Evolutionary conservation across 345 rosid species (phyloP), one percentile per base, ranked within the genome.

Genomic region (Salix udensis): DNA sequence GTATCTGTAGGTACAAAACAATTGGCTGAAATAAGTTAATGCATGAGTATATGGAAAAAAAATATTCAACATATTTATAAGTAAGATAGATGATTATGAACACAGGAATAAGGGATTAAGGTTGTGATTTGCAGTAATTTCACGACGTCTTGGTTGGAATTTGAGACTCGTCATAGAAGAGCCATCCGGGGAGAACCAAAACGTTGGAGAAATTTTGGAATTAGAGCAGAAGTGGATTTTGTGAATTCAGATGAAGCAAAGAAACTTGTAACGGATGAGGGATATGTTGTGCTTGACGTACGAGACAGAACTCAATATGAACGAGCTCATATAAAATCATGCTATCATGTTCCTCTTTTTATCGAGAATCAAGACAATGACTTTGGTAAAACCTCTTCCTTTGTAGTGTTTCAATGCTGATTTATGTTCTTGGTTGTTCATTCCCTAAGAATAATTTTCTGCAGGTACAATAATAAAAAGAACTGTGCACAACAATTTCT

Each of bases 171-270:
- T 81, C 78, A 50, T 30, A 82, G 88, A 76, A 84, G 88, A 74
- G 73, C 72, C 53, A n/a, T 77, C 62, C 68, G 80, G 44, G 82
- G 88, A 67, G 88, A 60, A 74, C 75, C 68, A 30, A 72, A 64
- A 44, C 68, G 66, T 74, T 71, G 89, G 73, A 87, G 87, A 76
- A 77, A 73, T 77, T 23, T 85, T 72, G 88, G 83, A 58, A 70
- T 91, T 67, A 88, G 89, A 83, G 97, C 97, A 23, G 97, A 93
- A 76, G 88, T 93, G 77, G 90, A 81, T 53, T 95, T 83, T 52
- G 96, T 95, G 67, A 89, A 82, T 60, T 89, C 91, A 44, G 98
- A 93, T 71, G 98, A 91, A 82, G 98, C 96, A 1, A 91, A 95
- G 79, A 66, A 87, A 74, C 88, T 95, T 46, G 62, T 88, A 76